Base-by-base conservation (phyloP, 139 green algal genomes). In the Cymbomonas tetramitiformis region DNA sequence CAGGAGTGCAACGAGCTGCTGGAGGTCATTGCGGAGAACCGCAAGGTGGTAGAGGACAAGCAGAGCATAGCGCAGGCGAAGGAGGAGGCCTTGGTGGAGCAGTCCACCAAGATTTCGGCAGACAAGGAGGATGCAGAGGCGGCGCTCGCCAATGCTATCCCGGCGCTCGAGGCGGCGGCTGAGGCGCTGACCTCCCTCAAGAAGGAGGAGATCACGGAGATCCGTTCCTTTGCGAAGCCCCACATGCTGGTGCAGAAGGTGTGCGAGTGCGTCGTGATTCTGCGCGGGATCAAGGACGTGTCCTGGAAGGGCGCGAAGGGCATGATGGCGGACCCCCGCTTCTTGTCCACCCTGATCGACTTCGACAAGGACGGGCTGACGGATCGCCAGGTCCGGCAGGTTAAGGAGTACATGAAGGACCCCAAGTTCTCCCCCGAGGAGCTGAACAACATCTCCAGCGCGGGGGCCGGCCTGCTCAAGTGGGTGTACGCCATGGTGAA, bases 151-250 rank as follows among this genome's bases (percentile, higher is more conserved):
- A 76, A 80, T 46, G 84, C 84, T 18, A 90, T 94, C 51, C 84
- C 84, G 18, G 83, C 80, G 1, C 51, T 94, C 36, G 81, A 90
- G 68, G 83, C 84, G 53, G 84, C 84, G 12, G 81, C 81, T n/a
- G 69, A 76, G 6, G 83, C 83, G 18, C 68, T 94, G 51, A 75
- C 81, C 33, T 83, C 87, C 54, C 56, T 94, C 34, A 84, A 86
- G 50, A 86, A 78, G 73, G 83, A 94, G 44, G 81, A 94, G 51
- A 94, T 94, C 66, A 91, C 78, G 0, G 83, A 91, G 67, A 88
- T 94, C 34, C 60, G 78, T 2, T 88, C 79, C 28, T 94, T 88
- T 62, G 74, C 81, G 23, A 94, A 94, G 64, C 84, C 84, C n/a
- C 79, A 85, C 58, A 61, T 83, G 18, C 57, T 82, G 21, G 83